Conservation (phyloP, 768 basidiomycete genomes). For the Phylloporus arenicola region DNA sequence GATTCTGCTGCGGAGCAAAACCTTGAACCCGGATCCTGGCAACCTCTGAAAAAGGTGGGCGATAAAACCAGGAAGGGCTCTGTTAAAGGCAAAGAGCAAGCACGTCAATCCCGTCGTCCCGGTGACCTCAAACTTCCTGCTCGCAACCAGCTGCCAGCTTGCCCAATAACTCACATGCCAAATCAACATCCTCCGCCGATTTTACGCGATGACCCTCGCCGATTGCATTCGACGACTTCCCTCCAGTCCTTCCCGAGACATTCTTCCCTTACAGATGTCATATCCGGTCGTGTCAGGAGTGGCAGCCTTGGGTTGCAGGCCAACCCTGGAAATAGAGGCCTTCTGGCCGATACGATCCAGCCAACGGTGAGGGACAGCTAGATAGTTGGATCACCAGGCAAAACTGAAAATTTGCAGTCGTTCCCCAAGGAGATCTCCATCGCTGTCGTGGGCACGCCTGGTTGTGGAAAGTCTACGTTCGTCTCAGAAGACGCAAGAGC, state of each 20-base stretch:
- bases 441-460: slow-evolving; percentile 70
- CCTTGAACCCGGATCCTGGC: slow-evolving; percentile 52
- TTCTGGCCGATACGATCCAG: slow-evolving; percentile 16
- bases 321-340: slow-evolving; percentile 13
- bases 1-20: slow-evolving; percentile 38
- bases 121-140: slow-evolving; percentile 63
- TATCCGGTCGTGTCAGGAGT: slow-evolving; percentile 49
- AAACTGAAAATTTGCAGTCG: slow-evolving; percentile 16
- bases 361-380: slow-evolving; percentile 20
- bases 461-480: slow-evolving; percentile 82
- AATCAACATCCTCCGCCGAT: slow-evolving; percentile 34
- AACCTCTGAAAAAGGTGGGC: slow-evolving; percentile 35
- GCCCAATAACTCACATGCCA: slow-evolving; percentile 24
- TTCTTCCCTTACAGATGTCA: slow-evolving; percentile 27
- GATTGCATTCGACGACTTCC: slow-evolving; percentile 36
- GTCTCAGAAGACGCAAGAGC: slow-evolving; percentile 71
- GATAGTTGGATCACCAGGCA: neutral
- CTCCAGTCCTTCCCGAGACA: slow-evolving; percentile 34
- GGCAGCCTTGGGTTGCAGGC: slow-evolving; percentile 53
- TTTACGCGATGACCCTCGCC: slow-evolving; percentile 35
- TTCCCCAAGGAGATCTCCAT: slow-evolving; percentile 46
- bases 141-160: slow-evolving; percentile 40
- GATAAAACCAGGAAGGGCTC: slow-evolving; percentile 46
- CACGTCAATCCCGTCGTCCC: slow-evolving; percentile 41
- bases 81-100: slow-evolving; percentile 41